Evolutionary conservation across 441 rosid genomes (phyloP), one percentile per base, ranked within the genome.

Genomic region (Populus hybrid): DNA sequence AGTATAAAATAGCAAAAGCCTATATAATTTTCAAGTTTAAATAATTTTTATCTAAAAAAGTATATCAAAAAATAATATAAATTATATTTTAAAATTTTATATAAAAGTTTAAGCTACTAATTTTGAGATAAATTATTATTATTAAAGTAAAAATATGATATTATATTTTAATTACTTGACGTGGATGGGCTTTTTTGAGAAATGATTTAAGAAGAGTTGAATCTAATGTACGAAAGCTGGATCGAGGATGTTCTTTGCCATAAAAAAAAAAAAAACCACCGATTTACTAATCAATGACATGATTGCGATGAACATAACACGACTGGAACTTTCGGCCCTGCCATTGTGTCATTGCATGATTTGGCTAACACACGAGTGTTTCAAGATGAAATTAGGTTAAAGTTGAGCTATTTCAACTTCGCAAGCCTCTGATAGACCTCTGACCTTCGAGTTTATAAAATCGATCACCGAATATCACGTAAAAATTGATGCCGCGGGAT

Each of bases 1-100:
- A 28, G 0, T 2, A 28, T 28, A 28, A 30, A 3, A 0, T 30
- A 3, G 4, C 0, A 0, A 3, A 0, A 3, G 3, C 0, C 4
- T 3, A 4, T 30, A 30, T 3, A 3, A 30, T 3, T 30, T 30
- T 30, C 0, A 30, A 30, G 32, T 3, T 30, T 3, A 30, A 30
- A 30, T 0, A 0, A 30, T 30, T 30, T 30, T 30, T 30, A 30
- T 30, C 3, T 30, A 30, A 30, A 3, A 0, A 0, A 3, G 1
- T 35, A 1, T 5, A 35, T 5, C 6, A 35, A 3, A 35, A 5
- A 35, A 35, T 35, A 35, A 30, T 3, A 2, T 38, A 38, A 0
- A 38, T 10, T 38, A 10, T 38, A 38, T 38, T 5, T 38, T 38
- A 5, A 38, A 2, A 10, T 10, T 10, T 1, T 38, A 38, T 0